phyloP scores from a whole-genome alignment of 805 yeast genomes.

The Osmozyma mogii region DNA sequence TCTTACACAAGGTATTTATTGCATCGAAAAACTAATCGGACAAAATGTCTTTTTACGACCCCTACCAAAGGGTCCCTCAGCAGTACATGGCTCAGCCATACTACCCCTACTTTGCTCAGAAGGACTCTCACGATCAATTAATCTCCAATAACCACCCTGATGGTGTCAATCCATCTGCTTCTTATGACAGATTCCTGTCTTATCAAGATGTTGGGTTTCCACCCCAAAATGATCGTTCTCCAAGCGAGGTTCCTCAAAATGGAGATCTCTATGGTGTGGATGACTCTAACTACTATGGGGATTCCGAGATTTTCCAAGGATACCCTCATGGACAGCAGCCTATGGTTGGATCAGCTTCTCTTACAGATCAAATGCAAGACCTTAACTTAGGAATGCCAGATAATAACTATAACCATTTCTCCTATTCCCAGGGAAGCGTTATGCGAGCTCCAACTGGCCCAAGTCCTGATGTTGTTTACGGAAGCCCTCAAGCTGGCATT shows the following conservation, averaged over 20 bases:
- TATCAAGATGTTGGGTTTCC: too few species aligned
- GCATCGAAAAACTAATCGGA: background rate
- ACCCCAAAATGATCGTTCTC: too few species aligned
- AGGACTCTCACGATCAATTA: constrained; percentile 6
- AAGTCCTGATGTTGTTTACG: constrained; percentile 4
- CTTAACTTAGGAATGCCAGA: background rate
- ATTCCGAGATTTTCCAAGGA: too few species aligned
- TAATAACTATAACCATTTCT: background rate
- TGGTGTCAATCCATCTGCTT: too few species aligned
- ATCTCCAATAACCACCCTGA: too few species aligned
- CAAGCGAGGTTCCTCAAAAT: background rate
- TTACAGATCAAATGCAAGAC: too few species aligned
- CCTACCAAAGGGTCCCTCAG: constrained; percentile 30
- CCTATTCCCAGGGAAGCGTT: constrained; percentile 1
- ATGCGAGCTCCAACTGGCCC: background rate
- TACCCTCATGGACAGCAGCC: too few species aligned
- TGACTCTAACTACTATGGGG: background rate
- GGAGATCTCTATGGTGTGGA: background rate
- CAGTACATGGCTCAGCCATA: constrained; percentile 28
- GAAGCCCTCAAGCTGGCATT: background rate
- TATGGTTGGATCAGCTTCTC: too few species aligned
- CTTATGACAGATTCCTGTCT: too few species aligned
- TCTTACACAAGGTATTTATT: too few species aligned
- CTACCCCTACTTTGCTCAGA: constrained; percentile 21
- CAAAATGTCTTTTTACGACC: constrained; percentile 35